A percentile compares a stretch with the other conserved stretches of the same genome.
These are phyloP conservation scores for Lactarius hatsudake DNA, from an alignment of 768 basidiomycete genomes.

Conservation along the genomic window DNA sequence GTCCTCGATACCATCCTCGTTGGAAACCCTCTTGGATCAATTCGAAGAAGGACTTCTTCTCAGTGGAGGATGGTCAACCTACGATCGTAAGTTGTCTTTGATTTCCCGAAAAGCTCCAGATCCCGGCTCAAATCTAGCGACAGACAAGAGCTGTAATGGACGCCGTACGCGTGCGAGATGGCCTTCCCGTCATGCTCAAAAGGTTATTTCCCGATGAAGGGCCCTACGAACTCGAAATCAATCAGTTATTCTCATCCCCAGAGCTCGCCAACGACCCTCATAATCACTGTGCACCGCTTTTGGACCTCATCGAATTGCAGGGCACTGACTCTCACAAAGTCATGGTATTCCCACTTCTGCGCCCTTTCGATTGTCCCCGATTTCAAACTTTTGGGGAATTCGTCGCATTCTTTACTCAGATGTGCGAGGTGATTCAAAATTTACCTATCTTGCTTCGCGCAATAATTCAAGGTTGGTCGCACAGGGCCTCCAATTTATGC, in stretches of 20 bases:
- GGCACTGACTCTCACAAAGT: conserved; percentile 16
- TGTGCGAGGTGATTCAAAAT: conserved; percentile 36
- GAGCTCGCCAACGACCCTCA: conserved; percentile 29
- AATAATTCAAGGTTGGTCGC: background rate
- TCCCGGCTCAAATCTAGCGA: background rate
- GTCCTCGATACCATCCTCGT: conserved; percentile 19
- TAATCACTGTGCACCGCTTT: conserved; percentile 32
- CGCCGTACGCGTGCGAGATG: conserved; percentile 9
- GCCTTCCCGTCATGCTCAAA: conserved; percentile 21
- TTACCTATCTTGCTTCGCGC: background rate
- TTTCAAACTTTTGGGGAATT: conserved; percentile 40
- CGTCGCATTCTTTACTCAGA: conserved; percentile 35
- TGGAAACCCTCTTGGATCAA: conserved; percentile 19
- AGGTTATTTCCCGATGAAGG: conserved; percentile 8
- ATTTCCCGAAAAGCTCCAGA: background rate
- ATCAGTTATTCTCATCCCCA: conserved; percentile 18
- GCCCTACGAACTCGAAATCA: conserved; percentile 17
- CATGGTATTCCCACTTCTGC: conserved; percentile 39
- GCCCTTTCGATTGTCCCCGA: conserved; percentile 30
- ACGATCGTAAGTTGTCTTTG: conserved; percentile 11
- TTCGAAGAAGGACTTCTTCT: conserved; percentile 11
- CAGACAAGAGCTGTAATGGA: conserved; percentile 24
- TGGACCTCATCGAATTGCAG: conserved; percentile 29
- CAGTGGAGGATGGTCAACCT: conserved; percentile 18
- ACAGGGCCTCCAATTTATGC: conserved; percentile 31